A percentile compares a stretch with the other conserved stretches of the same genome.
Evolutionary conservation across 2,329 filamentous ascomycete genomes (phyloP).

Genomic region (Sporothrix globosa): DNA sequence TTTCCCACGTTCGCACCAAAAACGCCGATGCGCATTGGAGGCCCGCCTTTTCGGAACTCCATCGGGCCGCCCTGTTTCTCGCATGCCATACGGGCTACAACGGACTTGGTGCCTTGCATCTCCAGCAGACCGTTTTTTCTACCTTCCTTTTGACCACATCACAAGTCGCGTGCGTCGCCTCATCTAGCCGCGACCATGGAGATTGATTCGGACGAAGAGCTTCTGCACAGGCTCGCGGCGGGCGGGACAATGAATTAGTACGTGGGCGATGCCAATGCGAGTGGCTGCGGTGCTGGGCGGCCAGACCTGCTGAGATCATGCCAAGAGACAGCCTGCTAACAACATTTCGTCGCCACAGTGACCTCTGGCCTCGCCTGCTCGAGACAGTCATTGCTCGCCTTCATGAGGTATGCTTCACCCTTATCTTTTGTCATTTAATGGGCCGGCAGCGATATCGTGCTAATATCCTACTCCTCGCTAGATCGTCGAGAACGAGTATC

Average conservation of each 20-base stretch:
- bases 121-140: background rate
- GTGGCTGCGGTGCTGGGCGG: background rate
- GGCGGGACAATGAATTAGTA: constrained; percentile 62
- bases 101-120: background rate
- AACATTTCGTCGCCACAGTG: constrained; percentile 49
- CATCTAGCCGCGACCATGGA: constrained; percentile 51
- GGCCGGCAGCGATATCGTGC: background rate
- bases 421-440: constrained; percentile 29
- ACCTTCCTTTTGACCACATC: background rate
- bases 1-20: constrained; percentile 1
- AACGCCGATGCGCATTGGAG: constrained; percentile 16
- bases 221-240: constrained; percentile 53
- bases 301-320: background rate
- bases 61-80: constrained; percentile 4
- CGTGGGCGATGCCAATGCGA: constrained; percentile 41
- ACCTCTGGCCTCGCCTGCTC: constrained; percentile 70
- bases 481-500: constrained; percentile 77
- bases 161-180: background rate
- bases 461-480: constrained; percentile 43
- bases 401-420: constrained; percentile 55
- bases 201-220: constrained; percentile 56
- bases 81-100: background rate
- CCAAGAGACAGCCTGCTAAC: constrained; percentile 24
- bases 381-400: constrained; percentile 68
- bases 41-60: constrained; percentile 22